Percentiles rank a stretch among this genome's conserved stretches.
Conservation (phyloP, 768 basidiomycete genomes). For the Mycena polygramma region DNA sequence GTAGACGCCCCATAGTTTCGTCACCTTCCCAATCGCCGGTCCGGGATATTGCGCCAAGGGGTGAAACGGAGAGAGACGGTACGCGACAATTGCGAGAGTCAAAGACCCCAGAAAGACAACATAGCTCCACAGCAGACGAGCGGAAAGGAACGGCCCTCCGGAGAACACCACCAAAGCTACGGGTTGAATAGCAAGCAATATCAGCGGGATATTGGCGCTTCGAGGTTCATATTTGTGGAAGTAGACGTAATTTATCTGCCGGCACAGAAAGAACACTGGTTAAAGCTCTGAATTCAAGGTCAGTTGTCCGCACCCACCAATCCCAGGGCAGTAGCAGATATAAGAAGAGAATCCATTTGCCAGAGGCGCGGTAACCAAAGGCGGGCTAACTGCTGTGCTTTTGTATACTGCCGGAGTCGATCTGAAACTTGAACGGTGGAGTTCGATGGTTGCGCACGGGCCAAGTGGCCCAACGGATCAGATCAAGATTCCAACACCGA, state of each 20-base stretch:
- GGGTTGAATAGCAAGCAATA: conserved; percentile 12
- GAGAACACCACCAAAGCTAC: neutral
- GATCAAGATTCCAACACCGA: too few species aligned
- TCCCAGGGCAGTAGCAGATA: conserved; percentile 9
- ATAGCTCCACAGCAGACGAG: conserved; percentile 3
- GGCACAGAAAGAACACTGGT: too few species aligned
- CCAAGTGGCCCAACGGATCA: too few species aligned
- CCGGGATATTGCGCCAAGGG: conserved; percentile 66
- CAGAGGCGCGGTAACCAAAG: neutral
- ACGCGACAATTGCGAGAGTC: conserved; percentile 49
- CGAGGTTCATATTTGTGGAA: conserved; percentile 29
- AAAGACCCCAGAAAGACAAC: conserved; percentile 46
- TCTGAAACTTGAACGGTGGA: too few species aligned
- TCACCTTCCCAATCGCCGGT: conserved; percentile 57
- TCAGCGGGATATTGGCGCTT: conserved; percentile 20
- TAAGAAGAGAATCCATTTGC: conserved; percentile 2
- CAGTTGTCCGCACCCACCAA: conserved; percentile 3
- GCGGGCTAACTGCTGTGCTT: too few species aligned
- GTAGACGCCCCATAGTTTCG: conserved; percentile 54
- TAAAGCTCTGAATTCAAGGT: neutral
- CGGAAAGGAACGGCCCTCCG: neutral
- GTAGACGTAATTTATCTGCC: conserved; percentile 21
- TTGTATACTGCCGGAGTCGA: too few species aligned
- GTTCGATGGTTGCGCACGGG: too few species aligned
- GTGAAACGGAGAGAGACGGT: conserved; percentile 68